These are phyloP conservation scores for Allium cepa DNA, from an alignment of 106 monocot genomes.

Conservation along the genomic window DNA sequence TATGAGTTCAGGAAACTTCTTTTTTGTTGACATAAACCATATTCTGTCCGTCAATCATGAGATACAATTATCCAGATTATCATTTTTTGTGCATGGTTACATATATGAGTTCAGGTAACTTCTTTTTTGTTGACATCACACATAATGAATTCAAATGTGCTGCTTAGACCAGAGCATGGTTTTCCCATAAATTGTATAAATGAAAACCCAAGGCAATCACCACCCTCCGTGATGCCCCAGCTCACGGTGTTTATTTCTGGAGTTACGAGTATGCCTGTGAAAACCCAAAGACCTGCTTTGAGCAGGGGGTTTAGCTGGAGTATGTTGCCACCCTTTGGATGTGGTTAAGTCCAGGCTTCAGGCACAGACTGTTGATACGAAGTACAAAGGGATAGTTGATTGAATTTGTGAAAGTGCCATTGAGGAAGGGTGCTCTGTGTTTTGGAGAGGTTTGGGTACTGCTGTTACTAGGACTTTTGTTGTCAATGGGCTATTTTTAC, in stretches of 20 bases:
- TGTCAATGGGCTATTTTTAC: slow-evolving; percentile 95
- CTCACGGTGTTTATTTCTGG: slow-evolving; percentile 90
- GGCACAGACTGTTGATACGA: slow-evolving; percentile 33
- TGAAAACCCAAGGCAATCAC: slow-evolving; percentile 27
- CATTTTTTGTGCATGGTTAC: too few species aligned
- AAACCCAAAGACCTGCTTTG: slow-evolving; percentile 55
- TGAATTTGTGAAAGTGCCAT: slow-evolving; percentile 68
- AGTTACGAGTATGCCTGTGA: slow-evolving; percentile 64
- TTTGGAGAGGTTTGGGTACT: slow-evolving; percentile 87
- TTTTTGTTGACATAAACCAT: too few species aligned
- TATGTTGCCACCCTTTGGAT: slow-evolving; percentile 81
- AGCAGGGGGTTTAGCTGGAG: slow-evolving; percentile 81
- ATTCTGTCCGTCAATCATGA: too few species aligned
- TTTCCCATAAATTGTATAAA: too few species aligned
- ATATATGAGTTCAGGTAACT: too few species aligned
- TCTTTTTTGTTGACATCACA: too few species aligned
- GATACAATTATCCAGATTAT: too few species aligned
- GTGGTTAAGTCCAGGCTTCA: slow-evolving; percentile 88
- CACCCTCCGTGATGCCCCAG: slow-evolving; percentile 69
- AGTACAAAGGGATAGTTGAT: slow-evolving; percentile 72
- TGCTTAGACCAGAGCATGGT: too few species aligned
- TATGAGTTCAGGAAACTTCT: too few species aligned
- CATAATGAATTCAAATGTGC: too few species aligned
- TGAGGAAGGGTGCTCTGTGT: slow-evolving; percentile 71
- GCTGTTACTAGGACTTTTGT: slow-evolving; percentile 77